Evolutionary conservation across 306 rosid genomes (phyloP).

Genomic region (Quercus alba): DNA sequence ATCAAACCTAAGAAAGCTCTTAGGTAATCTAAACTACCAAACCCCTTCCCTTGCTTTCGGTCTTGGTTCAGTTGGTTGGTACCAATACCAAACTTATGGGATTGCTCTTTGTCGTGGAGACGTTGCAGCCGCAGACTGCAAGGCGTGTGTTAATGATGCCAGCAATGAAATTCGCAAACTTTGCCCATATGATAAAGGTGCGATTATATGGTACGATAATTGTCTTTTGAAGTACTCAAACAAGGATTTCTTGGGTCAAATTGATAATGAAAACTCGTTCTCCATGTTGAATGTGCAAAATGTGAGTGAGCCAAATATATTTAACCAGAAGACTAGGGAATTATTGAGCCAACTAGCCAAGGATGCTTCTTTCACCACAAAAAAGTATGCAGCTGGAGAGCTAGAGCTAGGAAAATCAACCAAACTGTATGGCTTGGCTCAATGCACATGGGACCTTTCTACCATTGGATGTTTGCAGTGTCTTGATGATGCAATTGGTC

Average conservation of each 20-base stretch:
- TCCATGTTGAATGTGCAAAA: neutral
- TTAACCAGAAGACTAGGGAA: neutral
- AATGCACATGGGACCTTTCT: constrained; percentile 1
- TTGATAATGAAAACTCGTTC: neutral
- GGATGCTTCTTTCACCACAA: neutral
- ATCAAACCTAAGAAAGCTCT: neutral
- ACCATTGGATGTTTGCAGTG: neutral
- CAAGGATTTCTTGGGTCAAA: neutral
- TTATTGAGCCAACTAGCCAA: neutral
- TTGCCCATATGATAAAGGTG: constrained; percentile 10
- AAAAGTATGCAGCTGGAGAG: neutral
- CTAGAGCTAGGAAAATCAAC: neutral
- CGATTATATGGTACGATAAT: neutral
- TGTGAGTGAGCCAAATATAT: neutral
- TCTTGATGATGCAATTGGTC: neutral
- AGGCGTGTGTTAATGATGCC: neutral
- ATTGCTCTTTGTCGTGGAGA: neutral
- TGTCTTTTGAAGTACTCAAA: neutral
- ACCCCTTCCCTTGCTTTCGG: neutral
- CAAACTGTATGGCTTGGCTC: neutral
- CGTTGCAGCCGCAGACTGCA: neutral
- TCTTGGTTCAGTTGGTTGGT: neutral
- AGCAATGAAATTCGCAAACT: neutral
- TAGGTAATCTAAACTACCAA: neutral
- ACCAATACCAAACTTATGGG: neutral